A percentile compares a stretch with the other conserved stretches of the same genome.
These are phyloP conservation scores for Monosporascus ibericus DNA, from an alignment of 2,329 filamentous ascomycete genomes.

Conservation along the genomic window DNA sequence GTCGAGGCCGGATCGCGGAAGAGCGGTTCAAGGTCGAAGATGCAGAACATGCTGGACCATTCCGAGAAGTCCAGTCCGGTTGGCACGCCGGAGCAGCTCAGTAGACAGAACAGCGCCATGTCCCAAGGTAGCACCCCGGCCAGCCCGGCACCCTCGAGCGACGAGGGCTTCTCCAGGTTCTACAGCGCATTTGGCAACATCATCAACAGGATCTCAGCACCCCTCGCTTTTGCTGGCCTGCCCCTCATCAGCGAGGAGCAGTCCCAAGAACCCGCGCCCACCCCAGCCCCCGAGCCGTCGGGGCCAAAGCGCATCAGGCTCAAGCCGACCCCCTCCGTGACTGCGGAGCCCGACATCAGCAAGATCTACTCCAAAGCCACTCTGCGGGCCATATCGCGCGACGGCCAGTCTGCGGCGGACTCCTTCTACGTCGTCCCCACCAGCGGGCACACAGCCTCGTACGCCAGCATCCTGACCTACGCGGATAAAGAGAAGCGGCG, in stretches of 20 bases:
- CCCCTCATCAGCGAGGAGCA: conserved; percentile 56
- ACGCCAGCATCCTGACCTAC: conserved; percentile 78
- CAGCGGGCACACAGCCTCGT: conserved; percentile 85
- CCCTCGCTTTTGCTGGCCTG: conserved; percentile 86
- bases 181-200: conserved; percentile 88
- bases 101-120: conserved; percentile 14
- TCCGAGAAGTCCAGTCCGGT: conserved; percentile 48
- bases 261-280: conserved; percentile 36
- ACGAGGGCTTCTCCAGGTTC: conserved; percentile 84
- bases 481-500: conserved; percentile 62
- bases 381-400: conserved; percentile 68
- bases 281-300: conserved; percentile 32
- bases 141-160: conserved; percentile 31
- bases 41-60: conserved; percentile 51
- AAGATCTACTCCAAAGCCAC: conserved; percentile 83
- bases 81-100: conserved; percentile 32
- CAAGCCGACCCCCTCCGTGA: conserved; percentile 24
- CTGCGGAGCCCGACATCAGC: conserved; percentile 67
- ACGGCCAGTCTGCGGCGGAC: conserved; percentile 58
- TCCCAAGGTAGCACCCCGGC: conserved; percentile 19
- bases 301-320: conserved; percentile 31
- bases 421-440: conserved; percentile 95
- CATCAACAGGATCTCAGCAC: conserved; percentile 82
- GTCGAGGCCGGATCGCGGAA: conserved; percentile 52
- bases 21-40: conserved; percentile 44